Conservation (phyloP, 768 basidiomycete genomes). For the Collybia nuda region DNA sequence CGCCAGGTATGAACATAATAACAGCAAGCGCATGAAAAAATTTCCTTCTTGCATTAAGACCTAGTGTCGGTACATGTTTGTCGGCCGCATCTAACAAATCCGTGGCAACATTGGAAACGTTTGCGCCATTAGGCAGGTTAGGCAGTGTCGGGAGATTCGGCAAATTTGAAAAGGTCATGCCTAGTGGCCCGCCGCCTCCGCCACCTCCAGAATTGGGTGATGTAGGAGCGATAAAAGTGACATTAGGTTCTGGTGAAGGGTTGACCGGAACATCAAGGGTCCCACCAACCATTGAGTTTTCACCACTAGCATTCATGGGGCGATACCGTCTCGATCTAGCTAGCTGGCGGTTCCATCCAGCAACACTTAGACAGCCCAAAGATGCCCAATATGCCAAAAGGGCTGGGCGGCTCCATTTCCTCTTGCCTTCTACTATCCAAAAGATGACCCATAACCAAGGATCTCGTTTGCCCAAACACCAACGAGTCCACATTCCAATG, state of each 20-base stretch:
- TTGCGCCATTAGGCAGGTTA: conserved; percentile 44
- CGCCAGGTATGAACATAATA: conserved; percentile 94
- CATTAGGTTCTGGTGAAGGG: not conserved
- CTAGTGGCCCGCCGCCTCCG: conserved; percentile 25
- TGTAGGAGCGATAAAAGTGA: conserved; percentile 5
- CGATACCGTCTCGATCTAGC: conserved; percentile 73
- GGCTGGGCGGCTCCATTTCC: conserved; percentile 75
- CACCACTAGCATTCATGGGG: conserved; percentile 40
- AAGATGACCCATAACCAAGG: conserved; percentile 87
- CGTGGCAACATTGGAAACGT: conserved; percentile 57
- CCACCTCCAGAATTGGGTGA: conserved; percentile 5
- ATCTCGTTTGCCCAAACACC: conserved; percentile 78
- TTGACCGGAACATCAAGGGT: conserved; percentile 15
- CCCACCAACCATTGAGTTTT: conserved; percentile 29
- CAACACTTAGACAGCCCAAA: conserved; percentile 81
- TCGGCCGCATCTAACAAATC: conserved; percentile 83
- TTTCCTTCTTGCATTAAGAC: conserved; percentile 90
- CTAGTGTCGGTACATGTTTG: conserved; percentile 86
- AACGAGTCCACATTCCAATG: conserved; percentile 90
- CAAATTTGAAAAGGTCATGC: conserved; percentile 42
- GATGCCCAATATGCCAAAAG: conserved; percentile 85
- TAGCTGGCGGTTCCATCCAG: conserved; percentile 92
- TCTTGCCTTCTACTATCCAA: conserved; percentile 74
- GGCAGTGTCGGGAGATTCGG: conserved; percentile 49
- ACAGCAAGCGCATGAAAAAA: conserved; percentile 97